Evolutionary conservation across 1,139 yeast genomes (phyloP).

Genomic region (Arxiozyma bovina): DNA sequence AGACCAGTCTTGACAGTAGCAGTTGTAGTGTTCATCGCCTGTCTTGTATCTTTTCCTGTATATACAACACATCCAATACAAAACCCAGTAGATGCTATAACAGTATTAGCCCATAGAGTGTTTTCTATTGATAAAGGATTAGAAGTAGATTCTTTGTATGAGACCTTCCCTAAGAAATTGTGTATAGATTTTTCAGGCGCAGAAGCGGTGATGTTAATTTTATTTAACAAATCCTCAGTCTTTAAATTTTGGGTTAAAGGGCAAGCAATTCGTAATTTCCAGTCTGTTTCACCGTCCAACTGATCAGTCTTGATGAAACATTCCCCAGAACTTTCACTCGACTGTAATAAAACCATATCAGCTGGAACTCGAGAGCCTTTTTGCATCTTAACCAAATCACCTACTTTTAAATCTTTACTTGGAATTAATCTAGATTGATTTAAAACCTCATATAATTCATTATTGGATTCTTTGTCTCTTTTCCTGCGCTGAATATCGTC

Average conservation of each 20-base stretch:
- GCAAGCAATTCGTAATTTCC: slow-evolving; percentile 83
- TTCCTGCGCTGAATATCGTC: slow-evolving; percentile 88
- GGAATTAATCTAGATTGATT: slow-evolving; percentile 42
- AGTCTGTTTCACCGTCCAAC: slow-evolving; percentile 97
- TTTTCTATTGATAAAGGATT: slow-evolving; percentile 74
- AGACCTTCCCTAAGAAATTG: slow-evolving; percentile 63
- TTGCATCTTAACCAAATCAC: slow-evolving; percentile 73
- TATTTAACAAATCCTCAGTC: slow-evolving; percentile 37
- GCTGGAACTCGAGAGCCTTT: slow-evolving; percentile 90
- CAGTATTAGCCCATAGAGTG: slow-evolving; percentile 97
- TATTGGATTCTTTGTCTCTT: slow-evolving; percentile 83
- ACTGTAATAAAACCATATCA: slow-evolving; percentile 74
- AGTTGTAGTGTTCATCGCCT: slow-evolving; percentile 82
- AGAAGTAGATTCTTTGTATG: slow-evolving; percentile 45
- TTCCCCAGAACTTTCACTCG: slow-evolving; percentile 79
- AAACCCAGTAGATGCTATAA: slow-evolving; percentile 76
- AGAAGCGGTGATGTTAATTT: slow-evolving; percentile 54
- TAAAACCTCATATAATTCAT: slow-evolving; percentile 70
- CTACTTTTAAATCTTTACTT: slow-evolving; percentile 67
- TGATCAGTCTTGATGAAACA: slow-evolving; percentile 94
- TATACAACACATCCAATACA: slow-evolving; percentile 82
- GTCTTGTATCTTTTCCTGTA: slow-evolving; percentile 90
- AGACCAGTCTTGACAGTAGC: slow-evolving; percentile 89
- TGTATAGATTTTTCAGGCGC: slow-evolving; percentile 82
- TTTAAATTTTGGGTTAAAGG: slow-evolving; percentile 57